A percentile compares a stretch with the other conserved stretches of the same genome.
Evolutionary conservation across 2,329 filamentous ascomycete genomes (phyloP).

Genomic region (Sclerotinia trifoliorum): DNA sequence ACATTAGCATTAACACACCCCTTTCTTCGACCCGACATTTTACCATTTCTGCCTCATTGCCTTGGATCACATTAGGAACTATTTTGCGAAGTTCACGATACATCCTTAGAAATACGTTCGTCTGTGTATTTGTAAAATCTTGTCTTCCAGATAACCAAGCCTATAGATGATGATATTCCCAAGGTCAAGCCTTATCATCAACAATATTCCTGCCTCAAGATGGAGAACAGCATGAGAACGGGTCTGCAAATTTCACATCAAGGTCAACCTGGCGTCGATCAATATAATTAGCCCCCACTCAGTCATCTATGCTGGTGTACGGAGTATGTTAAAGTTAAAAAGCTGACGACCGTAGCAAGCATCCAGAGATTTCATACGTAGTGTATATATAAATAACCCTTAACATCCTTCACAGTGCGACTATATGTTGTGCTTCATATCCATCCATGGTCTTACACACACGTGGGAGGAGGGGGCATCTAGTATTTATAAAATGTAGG

Average conservation of each 20-base stretch:
- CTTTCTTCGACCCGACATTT: background rate
- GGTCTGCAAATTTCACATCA: background rate
- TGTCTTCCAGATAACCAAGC: background rate
- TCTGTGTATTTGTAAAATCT: background rate
- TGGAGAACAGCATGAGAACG: constrained; percentile 1
- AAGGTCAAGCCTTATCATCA: background rate
- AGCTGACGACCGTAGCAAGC: background rate
- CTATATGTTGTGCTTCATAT: background rate
- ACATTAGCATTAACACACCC: too few relatives aligned
- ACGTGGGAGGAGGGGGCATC: constrained; percentile 3
- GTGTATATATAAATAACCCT: background rate
- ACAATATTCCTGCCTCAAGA: background rate
- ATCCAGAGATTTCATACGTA: background rate
- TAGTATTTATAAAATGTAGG: background rate
- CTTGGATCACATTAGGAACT: background rate
- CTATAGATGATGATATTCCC: background rate
- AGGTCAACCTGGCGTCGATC: constrained; percentile 14
- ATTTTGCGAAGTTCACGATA: background rate
- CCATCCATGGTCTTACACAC: constrained; percentile 1
- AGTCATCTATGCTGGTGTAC: background rate
- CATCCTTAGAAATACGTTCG: background rate
- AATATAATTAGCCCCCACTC: constrained; percentile 5
- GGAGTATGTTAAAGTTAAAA: background rate
- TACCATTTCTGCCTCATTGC: background rate
- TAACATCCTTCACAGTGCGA: background rate